A percentile compares a stretch with the other conserved stretches of the same genome.
Conservation (phyloP, 768 basidiomycete genomes). For the Rhodotorula babjevae region DNA sequence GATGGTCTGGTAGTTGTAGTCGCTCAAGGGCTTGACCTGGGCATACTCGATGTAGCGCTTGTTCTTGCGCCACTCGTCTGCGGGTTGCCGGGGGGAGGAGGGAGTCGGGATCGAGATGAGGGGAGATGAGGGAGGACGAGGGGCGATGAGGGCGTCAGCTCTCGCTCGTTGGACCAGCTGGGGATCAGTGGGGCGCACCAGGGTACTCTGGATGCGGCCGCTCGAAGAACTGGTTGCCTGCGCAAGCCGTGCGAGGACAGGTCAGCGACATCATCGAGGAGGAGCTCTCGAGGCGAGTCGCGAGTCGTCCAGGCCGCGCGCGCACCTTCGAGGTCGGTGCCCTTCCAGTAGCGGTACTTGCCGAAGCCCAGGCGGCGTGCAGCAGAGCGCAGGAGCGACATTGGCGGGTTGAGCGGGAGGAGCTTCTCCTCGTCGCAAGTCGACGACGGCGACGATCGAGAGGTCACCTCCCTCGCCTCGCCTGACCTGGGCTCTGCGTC, state of each 20-base stretch:
- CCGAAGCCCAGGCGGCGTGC: constrained; percentile 31
- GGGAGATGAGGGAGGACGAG: background rate
- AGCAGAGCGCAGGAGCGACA: constrained; percentile 25
- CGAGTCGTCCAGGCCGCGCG: no score
- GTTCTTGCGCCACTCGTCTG: constrained; percentile 31
- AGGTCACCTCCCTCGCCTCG: no score
- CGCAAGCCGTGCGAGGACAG: background rate
- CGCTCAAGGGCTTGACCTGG: constrained; percentile 22
- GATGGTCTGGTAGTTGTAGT: constrained; percentile 34
- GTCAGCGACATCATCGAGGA: background rate
- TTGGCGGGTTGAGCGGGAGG: background rate
- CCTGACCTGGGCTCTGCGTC: no score
- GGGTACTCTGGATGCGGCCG: constrained; percentile 22
- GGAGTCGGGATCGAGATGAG: no score
- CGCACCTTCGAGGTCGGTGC: constrained; percentile 33
- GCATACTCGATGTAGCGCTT: constrained; percentile 40
- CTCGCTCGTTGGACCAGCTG: no score
- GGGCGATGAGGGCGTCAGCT: background rate
- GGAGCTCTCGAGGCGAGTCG: background rate
- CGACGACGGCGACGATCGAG: background rate
- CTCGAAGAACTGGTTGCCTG: constrained; percentile 42
- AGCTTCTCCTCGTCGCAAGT: no score
- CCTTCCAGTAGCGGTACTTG: constrained; percentile 34
- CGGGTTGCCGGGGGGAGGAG: background rate
- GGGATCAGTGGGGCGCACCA: constrained; percentile 1